These are phyloP conservation scores for Scalesia atractyloides DNA, from an alignment of 129 eudicot species.

Conservation along the genomic window DNA sequence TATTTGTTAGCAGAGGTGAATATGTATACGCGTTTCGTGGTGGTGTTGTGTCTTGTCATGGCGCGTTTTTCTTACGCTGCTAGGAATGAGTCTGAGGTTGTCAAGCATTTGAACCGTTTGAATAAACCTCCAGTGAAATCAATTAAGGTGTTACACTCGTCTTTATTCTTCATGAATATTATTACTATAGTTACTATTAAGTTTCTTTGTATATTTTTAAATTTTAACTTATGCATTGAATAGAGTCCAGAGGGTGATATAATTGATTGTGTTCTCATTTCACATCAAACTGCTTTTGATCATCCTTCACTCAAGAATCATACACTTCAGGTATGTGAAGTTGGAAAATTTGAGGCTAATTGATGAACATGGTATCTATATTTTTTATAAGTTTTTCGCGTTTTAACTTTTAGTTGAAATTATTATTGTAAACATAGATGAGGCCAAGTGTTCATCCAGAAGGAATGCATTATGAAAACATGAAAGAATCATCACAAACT, in stretches of 20 bases:
- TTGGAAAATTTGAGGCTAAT: neutral
- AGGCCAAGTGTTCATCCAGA: constrained; percentile 82
- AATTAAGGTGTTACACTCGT: constrained; percentile 48
- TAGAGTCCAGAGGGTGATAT: constrained; percentile 81
- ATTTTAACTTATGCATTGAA: constrained; percentile 3
- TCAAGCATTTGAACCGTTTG: constrained; percentile 60
- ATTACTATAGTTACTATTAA: neutral
- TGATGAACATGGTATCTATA: too few species aligned
- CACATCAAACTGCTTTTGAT: constrained; percentile 85
- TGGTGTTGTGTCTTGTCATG: constrained; percentile 24
- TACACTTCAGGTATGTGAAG: constrained; percentile 54
- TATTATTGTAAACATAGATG: constrained; percentile 37
- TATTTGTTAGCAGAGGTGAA: constrained; percentile 4
- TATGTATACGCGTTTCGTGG: constrained; percentile 5
- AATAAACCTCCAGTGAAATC: constrained; percentile 72
- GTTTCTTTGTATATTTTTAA: neutral
- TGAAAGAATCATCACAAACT: constrained; percentile 33
- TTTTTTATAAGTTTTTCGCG: too few species aligned
- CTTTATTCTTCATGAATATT: neutral
- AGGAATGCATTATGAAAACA: constrained; percentile 54
- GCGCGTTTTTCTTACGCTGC: constrained; percentile 28
- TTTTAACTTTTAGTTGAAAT: too few species aligned
- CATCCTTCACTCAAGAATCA: constrained; percentile 80
- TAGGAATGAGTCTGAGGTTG: constrained; percentile 27
- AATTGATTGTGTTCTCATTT: constrained; percentile 73